Percentiles rank a stretch among this genome's conserved stretches.
phyloP scores from a whole-genome alignment of 495 filamentous ascomycete genomes.

The Penicillium canariense region DNA sequence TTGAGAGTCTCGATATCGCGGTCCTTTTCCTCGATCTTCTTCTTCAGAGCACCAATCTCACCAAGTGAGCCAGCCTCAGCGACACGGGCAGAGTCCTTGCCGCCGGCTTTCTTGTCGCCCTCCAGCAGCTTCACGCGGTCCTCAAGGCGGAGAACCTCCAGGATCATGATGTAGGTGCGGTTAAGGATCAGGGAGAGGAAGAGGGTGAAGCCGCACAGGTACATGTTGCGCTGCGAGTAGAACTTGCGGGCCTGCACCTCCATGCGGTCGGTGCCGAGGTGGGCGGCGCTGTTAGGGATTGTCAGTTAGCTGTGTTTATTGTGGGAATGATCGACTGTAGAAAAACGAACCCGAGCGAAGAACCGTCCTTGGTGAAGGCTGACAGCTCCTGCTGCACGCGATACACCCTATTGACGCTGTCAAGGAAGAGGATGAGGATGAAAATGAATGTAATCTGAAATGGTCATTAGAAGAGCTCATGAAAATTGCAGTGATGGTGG shows the following conservation, averaged over 20 bases:
- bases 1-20: constrained; percentile 76
- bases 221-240: constrained; percentile 99
- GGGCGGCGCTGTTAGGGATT: constrained; percentile 54
- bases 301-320: constrained; percentile 18
- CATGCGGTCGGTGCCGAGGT: constrained; percentile 86
- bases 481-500: too few species aligned
- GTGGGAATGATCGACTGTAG: neutral
- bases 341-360: constrained; percentile 41
- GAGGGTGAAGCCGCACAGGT: constrained; percentile 98
- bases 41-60: constrained; percentile 70
- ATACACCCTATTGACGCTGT: constrained; percentile 98
- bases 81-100: constrained; percentile 65
- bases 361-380: constrained; percentile 52
- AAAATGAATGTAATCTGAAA: constrained; percentile 96
- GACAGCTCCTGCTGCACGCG: constrained; percentile 87
- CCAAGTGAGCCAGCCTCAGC: constrained; percentile 66
- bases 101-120: constrained; percentile 67
- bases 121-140: constrained; percentile 86
- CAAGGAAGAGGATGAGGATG: constrained; percentile 95
- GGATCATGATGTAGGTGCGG: constrained; percentile 97
- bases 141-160: constrained; percentile 90
- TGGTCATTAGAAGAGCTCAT: constrained; percentile 3
- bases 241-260: constrained; percentile 99
- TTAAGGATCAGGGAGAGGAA: constrained; percentile 99
- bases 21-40: constrained; percentile 69